A percentile compares a stretch with the other conserved stretches of the same genome.
phyloP scores from a whole-genome alignment of 2,329 filamentous ascomycete genomes.

The Talaromyces sp. region DNA sequence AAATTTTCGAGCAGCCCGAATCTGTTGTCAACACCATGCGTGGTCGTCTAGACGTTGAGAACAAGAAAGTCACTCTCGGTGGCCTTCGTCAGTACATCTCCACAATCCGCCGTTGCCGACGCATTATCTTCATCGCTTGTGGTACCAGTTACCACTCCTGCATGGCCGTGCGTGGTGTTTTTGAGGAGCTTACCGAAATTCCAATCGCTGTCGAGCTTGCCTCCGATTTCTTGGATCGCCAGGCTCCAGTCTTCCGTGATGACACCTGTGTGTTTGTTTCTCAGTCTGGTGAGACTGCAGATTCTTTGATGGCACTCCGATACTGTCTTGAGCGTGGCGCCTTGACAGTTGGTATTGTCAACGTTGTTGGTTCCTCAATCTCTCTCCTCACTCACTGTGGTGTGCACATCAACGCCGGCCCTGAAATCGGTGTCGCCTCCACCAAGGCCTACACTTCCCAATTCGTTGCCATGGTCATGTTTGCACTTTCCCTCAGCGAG shows the following conservation, averaged over 20 bases:
- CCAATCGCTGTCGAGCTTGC: slow-evolving; percentile 95
- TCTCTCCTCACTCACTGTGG: slow-evolving; percentile 98
- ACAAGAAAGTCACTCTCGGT: slow-evolving; percentile 94
- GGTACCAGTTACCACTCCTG: slow-evolving; percentile 98
- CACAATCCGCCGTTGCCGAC: slow-evolving; percentile 92
- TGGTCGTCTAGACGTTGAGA: slow-evolving; percentile 88
- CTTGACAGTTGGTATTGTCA: slow-evolving; percentile 96
- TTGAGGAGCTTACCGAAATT: slow-evolving; percentile 97
- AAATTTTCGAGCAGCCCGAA: slow-evolving; percentile 99
- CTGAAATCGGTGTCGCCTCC: slow-evolving; percentile 97
- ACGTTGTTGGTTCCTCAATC: slow-evolving; percentile 97
- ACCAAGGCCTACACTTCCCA: slow-evolving; percentile 99
- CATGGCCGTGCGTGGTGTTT: slow-evolving; percentile 97
- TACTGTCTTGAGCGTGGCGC: slow-evolving; percentile 98
- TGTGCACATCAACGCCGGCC: slow-evolving; percentile 99
- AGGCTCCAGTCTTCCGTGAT: slow-evolving; percentile 97
- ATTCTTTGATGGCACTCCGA: slow-evolving; percentile 92
- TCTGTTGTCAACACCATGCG: slow-evolving; percentile 99
- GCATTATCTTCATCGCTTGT: slow-evolving; percentile 98
- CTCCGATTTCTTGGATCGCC: slow-evolving; percentile 94
- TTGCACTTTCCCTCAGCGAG: slow-evolving; percentile 91
- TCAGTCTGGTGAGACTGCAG: slow-evolving; percentile 96
- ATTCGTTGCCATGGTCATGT: slow-evolving; percentile 99
- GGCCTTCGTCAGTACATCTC: slow-evolving; percentile 93
- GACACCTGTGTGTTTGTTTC: slow-evolving; percentile 99